Evolutionary conservation across 164 flowering plant genomes (phyloP), one percentile per base, ranked within the genome.

Genomic region (Vitis labrusca): DNA sequence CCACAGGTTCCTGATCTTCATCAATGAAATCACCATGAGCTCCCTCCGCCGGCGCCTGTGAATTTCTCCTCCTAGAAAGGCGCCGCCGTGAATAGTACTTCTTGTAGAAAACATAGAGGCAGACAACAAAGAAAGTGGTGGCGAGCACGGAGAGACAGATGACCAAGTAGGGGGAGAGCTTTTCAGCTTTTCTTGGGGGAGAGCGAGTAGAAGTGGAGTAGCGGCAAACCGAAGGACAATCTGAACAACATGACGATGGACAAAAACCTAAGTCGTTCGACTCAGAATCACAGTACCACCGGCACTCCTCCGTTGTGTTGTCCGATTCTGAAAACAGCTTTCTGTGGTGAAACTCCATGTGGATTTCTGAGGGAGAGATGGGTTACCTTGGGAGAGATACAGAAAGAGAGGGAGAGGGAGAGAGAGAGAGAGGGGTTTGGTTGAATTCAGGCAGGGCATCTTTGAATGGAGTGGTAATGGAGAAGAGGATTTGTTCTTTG

Each of bases 1-100:
- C 56, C 47, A 69, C 72, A 1, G 81, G 79, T 0, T 82, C 84
- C 30, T 73, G 78, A 27, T 78, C 86, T 19, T 74, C 79, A 66
- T 80, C 83, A 11, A 79, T 50, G 61, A 76, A 70, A 27, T 82
- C 72, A n/a, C 72, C 78, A 15, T 14, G 71, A 48, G 76, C 56
- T 51, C 58, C 49, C 55, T 32, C 59, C 16, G 3, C 54, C 11
- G 30, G 66, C 15, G 54, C 3, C 53, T 15, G 56, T 44, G 51
- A 50, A n/a, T 16, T 30, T 30, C 50, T 5, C 58, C 69, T 57
- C 47, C 76, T 66, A 3, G 50, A 19, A 19, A 37, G 44, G 44
- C 12, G n/a, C 19, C 49, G 15, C 61, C 78, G 9, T 14, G 15
- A 16, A 32, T 32, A 78, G 75, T 37, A 61, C 69, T 62, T 72